These are phyloP conservation scores for Melampsora occidentalis DNA, from an alignment of 1,284 basidiomycete species.

Conservation along the genomic window DNA sequence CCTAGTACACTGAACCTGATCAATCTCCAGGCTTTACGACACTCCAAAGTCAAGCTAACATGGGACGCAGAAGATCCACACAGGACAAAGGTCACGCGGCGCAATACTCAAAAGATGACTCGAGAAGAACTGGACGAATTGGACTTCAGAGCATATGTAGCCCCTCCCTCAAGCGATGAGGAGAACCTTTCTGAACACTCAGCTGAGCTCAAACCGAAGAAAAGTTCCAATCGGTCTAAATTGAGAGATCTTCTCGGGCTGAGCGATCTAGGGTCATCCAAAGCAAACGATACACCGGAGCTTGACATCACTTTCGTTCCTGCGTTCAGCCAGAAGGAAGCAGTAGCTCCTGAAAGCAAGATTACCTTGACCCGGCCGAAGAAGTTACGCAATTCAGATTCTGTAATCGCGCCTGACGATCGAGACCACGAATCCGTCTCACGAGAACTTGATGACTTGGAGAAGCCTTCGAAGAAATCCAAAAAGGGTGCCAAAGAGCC, in stretches of 20 bases:
- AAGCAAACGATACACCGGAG: slow-evolving; percentile 52
- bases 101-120: slow-evolving; percentile 61
- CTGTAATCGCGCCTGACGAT: neutral
- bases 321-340: slow-evolving; percentile 61
- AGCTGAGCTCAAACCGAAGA: slow-evolving; percentile 7
- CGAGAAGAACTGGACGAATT: slow-evolving; percentile 81
- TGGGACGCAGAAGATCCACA: slow-evolving; percentile 99
- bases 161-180: slow-evolving; percentile 59
- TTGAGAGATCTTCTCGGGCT: slow-evolving; percentile 16
- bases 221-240: slow-evolving; percentile 24
- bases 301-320: slow-evolving; percentile 93
- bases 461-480: slow-evolving; percentile 36
- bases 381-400: neutral
- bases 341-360: slow-evolving; percentile 47
- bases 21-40: slow-evolving; percentile 74
- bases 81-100: slow-evolving; percentile 74
- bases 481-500: slow-evolving; percentile 30
- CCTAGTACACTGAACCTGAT: neutral
- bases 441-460: slow-evolving; percentile 62
- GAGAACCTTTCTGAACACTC: slow-evolving; percentile 45
- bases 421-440: neutral
- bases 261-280: neutral
- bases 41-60: slow-evolving; percentile 94
- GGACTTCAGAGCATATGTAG: slow-evolving; percentile 80
- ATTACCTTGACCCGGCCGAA: neutral